Evolutionary conservation across 2,329 filamentous ascomycete species (phyloP), one percentile per base, ranked within the genome.

Genomic region (Escovopsis weberi): DNA sequence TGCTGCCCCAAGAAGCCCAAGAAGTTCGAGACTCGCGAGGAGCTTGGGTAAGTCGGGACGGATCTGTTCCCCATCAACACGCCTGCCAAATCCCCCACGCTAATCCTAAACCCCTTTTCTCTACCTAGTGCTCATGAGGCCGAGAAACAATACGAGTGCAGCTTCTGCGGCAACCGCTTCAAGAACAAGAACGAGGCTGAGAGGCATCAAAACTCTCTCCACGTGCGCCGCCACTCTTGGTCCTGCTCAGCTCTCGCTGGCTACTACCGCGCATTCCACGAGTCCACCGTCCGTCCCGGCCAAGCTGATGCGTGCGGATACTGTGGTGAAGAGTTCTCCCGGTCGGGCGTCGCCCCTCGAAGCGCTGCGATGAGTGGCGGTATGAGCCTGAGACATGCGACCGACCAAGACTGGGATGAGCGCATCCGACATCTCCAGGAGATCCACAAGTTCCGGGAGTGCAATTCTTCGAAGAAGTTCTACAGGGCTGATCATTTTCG

Each of bases 171-270:
- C 36, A 95, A 95, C 59, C 80, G 89, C 10, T 96, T 96, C 69
- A 96, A 96, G 65, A 96, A 96, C 66, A 96, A 96, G 65, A 96
- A 96, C 55, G 91, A 96, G 65, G 88, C 88, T 2, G 89, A 96
- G 61, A 78, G 91, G 30, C 89, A 96, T 59, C 88, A 94, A 56
- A 96, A 95, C 56, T 94, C 88, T 12, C 75, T 96, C 10, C 89
- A 96, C 60, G 74, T 96, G 8, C 79, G 89, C 32, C 80, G 83
- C 23, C 87, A 96, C 64, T 95, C 88, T 39, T 98, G 91, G 91
- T 95, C 89, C 10, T 98, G 91, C 61, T 88, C 87, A 30, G 85
- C 88, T 1, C 75, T 98, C 26, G 76, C 76, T 10, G 72, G 77
- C 46, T 85, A 78, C 54, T 77, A 86, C 55, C 79, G 83, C 12